Percentiles rank a stretch among this genome's conserved stretches.
These are phyloP conservation scores for Talaromyces sp. DNA, from an alignment of 2,329 filamentous ascomycete genomes.

Conservation along the genomic window DNA sequence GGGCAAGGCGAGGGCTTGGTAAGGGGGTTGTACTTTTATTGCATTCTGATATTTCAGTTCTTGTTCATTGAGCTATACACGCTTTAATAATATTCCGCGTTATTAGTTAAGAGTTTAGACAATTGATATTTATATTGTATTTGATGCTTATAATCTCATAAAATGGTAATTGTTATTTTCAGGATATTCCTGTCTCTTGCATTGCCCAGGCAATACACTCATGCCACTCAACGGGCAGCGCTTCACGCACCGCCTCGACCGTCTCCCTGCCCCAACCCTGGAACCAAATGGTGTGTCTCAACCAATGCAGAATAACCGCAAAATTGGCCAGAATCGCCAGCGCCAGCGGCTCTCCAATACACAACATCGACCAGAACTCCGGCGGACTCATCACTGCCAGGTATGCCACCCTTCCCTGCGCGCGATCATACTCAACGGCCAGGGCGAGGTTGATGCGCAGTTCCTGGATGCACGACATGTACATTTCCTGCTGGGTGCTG, in stretches of 20 bases:
- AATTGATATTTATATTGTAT: not conserved
- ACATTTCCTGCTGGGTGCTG: not conserved
- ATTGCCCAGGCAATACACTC: constrained; percentile 7
- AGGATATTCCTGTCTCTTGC: not conserved
- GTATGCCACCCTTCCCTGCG: not conserved
- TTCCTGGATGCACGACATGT: constrained; percentile 1
- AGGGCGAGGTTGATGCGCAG: not conserved
- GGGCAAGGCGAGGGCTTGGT: constrained; percentile 17
- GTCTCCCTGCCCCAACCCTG: constrained; percentile 9
- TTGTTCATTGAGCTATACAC: not conserved
- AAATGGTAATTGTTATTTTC: not conserved
- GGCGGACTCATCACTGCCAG: constrained; percentile 3
- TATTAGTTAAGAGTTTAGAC: not conserved
- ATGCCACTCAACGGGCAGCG: constrained; percentile 4
- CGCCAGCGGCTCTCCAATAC: constrained; percentile 5
- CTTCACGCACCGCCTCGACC: constrained; percentile 4
- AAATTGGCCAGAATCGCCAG: constrained; percentile 9
- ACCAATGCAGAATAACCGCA: constrained; percentile 3
- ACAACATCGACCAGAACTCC: constrained; percentile 6
- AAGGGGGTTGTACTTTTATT: not conserved
- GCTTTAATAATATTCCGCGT: not conserved
- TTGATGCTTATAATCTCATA: not conserved
- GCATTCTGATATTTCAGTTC: not conserved
- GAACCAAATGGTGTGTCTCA: constrained; percentile 5
- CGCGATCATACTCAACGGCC: not conserved